These are phyloP conservation scores for Claviceps digitariae DNA, from an alignment of 2,329 filamentous ascomycete species.

Conservation along the genomic window DNA sequence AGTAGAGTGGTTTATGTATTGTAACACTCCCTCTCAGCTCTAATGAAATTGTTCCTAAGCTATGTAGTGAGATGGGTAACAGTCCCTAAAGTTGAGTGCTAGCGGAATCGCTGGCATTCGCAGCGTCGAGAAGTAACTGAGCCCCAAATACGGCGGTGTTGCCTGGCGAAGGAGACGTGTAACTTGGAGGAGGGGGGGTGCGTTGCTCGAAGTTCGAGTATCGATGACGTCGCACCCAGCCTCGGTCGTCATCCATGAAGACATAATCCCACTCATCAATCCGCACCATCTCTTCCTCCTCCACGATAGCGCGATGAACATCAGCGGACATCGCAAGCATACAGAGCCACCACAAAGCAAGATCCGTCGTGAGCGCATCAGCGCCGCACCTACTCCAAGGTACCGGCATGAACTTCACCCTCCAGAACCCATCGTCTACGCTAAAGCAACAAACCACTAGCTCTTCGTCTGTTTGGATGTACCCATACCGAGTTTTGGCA, in stretches of 20 bases:
- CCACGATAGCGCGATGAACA: not conserved
- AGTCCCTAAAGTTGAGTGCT: too few species aligned
- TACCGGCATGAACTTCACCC: not conserved
- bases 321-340: not conserved
- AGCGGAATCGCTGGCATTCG: too few species aligned
- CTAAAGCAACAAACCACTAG: not conserved
- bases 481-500: not conserved
- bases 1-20: too few species aligned
- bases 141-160: not conserved
- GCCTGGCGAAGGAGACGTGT: not conserved
- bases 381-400: not conserved
- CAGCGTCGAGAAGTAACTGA: too few species aligned
- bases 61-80: too few species aligned
- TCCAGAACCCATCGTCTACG: too few species aligned
- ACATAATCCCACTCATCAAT: not conserved
- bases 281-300: not conserved
- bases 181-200: not conserved
- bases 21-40: too few species aligned
- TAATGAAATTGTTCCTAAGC: too few species aligned
- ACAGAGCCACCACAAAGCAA: not conserved
- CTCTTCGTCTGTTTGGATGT: not conserved
- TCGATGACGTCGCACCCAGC: not conserved
- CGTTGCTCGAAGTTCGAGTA: not conserved
- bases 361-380: not conserved
- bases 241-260: not conserved